Conservation (phyloP, 768 basidiomycete genomes). For the Trametes maxima region DNA sequence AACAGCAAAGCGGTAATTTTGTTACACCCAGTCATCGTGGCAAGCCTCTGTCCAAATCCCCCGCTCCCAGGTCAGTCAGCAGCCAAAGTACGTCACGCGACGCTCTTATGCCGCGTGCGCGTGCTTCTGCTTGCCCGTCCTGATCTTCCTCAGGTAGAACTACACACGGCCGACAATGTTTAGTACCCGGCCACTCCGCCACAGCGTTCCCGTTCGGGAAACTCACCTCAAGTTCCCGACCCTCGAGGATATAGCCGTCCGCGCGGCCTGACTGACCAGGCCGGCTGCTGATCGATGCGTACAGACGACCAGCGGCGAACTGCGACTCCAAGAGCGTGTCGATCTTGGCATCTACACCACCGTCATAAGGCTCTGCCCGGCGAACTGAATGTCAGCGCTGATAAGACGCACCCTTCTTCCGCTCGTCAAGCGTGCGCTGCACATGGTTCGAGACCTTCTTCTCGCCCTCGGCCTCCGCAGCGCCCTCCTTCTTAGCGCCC, state of each 20-base stretch:
- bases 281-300: slow-evolving; percentile 90
- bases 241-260: slow-evolving; percentile 97
- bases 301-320: slow-evolving; percentile 93
- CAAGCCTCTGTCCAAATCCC: slow-evolving; percentile 17
- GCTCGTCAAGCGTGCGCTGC: slow-evolving; percentile 83
- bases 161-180: slow-evolving; percentile 38
- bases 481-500: slow-evolving; percentile 62
- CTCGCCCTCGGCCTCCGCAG: slow-evolving; percentile 54
- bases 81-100: slow-evolving; percentile 5
- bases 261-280: slow-evolving; percentile 96
- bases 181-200: slow-evolving; percentile 1
- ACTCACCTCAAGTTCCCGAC: slow-evolving; percentile 94
- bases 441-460: slow-evolving; percentile 90
- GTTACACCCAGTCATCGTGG: slow-evolving; percentile 23
- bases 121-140: slow-evolving; percentile 95
- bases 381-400: not conserved
- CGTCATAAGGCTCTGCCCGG: slow-evolving; percentile 1
- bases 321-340: slow-evolving; percentile 88
- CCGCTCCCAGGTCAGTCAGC: slow-evolving; percentile 20
- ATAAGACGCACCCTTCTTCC: slow-evolving; percentile 79
- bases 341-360: slow-evolving; percentile 76
- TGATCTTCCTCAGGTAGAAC: slow-evolving; percentile 96
- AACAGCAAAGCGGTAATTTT: slow-evolving; percentile 28
- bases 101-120: slow-evolving; percentile 50
- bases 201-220: not conserved